Percentiles rank a stretch among this genome's conserved stretches.
These are phyloP conservation scores for Apiotrichum gamsii DNA, from an alignment of 1,284 basidiomycete genomes.

Conservation along the genomic window DNA sequence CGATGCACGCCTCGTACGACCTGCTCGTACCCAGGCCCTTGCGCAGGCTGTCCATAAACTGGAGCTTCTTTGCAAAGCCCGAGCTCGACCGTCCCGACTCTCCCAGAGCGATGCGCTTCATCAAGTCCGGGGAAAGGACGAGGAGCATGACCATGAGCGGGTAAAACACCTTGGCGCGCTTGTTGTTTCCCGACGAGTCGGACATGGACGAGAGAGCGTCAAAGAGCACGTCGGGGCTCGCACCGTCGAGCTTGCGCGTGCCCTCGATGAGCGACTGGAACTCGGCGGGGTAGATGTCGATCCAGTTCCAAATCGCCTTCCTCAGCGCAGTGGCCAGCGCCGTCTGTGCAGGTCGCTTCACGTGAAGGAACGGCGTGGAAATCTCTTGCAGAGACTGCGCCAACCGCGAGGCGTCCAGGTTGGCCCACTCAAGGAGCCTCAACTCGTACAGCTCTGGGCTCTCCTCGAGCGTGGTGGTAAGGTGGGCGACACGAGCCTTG, in stretches of 20 bases:
- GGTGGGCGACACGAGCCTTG: conserved; percentile 57
- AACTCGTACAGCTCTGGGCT: conserved; percentile 52
- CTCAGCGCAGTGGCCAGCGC: conserved; percentile 69
- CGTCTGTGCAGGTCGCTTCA: conserved; percentile 68
- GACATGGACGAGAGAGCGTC: conserved; percentile 63
- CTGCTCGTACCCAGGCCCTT: conserved; percentile 37
- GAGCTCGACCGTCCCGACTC: conserved; percentile 34
- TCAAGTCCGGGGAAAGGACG: conserved; percentile 69
- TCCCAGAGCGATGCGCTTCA: conserved; percentile 50
- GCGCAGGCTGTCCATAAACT: conserved; percentile 47
- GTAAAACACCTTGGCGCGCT: conserved; percentile 59
- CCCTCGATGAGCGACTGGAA: conserved; percentile 64
- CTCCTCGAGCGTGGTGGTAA: conserved; percentile 47
- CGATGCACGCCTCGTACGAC: conserved; percentile 40
- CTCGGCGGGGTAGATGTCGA: conserved; percentile 72
- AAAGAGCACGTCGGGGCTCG: conserved; percentile 73
- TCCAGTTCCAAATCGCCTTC: conserved; percentile 86
- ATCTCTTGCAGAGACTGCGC: conserved; percentile 55
- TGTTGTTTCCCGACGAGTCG: conserved; percentile 46
- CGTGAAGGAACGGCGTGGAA: conserved; percentile 73
- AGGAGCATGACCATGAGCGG: conserved; percentile 72
- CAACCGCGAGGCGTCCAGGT: conserved; percentile 45
- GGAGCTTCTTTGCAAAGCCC: conserved; percentile 45
- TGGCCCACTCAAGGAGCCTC: conserved; percentile 48
- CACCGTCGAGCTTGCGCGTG: conserved; percentile 64